These are phyloP conservation scores for Syncephalastrum racemosum DNA, from an alignment of 371 early-diverging fungal species.

Conservation along the genomic window DNA sequence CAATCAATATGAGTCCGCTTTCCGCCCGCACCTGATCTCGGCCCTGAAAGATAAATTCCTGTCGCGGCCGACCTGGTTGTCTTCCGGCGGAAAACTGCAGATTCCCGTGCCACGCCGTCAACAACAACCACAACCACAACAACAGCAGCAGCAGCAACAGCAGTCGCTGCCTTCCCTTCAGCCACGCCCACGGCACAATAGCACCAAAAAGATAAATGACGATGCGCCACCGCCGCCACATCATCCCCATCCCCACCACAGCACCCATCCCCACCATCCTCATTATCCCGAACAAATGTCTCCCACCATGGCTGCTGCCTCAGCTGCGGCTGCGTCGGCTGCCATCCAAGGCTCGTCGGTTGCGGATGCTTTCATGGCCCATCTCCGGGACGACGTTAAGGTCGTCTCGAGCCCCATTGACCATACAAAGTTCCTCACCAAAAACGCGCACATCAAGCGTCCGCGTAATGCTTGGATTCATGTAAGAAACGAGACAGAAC, in stretches of 20 bases:
- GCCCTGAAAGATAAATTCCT: constrained; percentile 15
- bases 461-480: constrained; percentile 46
- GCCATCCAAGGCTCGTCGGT: constrained; percentile 29
- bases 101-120: constrained; percentile 12
- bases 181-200: constrained; percentile 8
- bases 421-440: constrained; percentile 32
- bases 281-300: constrained; percentile 15
- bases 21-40: constrained; percentile 18
- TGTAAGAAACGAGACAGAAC: constrained; percentile 17
- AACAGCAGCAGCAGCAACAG: neutral
- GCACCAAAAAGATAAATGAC: neutral
- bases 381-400: constrained; percentile 8
- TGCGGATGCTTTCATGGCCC: constrained; percentile 30
- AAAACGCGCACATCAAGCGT: constrained; percentile 41
- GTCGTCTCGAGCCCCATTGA: constrained; percentile 10
- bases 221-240: constrained; percentile 5
- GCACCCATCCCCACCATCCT: constrained; percentile 1
- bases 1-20: constrained; percentile 14
- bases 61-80: constrained; percentile 5
- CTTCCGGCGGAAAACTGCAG: constrained; percentile 4
- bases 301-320: constrained; percentile 32
- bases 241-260: constrained; percentile 4
- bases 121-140: neutral
- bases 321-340: constrained; percentile 26
- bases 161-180: constrained; percentile 15